Evolutionary conservation across 108 stramenopile genomes (phyloP).

Genomic region (Fragilaria crotonensis): DNA sequence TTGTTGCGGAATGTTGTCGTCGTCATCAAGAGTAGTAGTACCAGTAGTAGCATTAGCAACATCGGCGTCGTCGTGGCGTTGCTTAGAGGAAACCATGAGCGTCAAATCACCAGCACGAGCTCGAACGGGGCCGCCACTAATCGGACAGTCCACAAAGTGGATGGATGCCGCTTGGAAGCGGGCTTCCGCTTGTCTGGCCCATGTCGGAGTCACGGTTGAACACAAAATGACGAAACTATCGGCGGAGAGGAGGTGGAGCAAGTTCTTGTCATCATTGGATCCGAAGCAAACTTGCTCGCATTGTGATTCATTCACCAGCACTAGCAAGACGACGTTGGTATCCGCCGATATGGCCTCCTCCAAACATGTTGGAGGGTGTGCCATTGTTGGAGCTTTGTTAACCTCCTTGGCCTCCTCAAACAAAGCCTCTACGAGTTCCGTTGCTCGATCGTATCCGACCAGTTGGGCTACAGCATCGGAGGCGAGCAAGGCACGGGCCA

Average conservation of each 20-base stretch:
- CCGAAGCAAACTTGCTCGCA: conserved; percentile 53
- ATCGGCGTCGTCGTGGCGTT: no score
- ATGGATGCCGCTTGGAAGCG: conserved; percentile 28
- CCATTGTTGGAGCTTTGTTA: conserved; percentile 24
- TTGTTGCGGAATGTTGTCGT: no score
- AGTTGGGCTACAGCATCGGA: conserved; percentile 24
- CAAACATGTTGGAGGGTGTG: conserved; percentile 4
- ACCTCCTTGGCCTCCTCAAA: conserved; percentile 27
- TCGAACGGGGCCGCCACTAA: conserved; percentile 64
- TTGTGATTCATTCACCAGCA: conserved; percentile 65
- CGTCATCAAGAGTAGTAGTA: conserved; percentile 11
- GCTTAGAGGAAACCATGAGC: no score
- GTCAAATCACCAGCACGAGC: conserved; percentile 57
- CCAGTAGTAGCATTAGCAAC: conserved; percentile 50
- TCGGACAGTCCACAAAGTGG: conserved; percentile 57
- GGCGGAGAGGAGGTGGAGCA: conserved; percentile 20
- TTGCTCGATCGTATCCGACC: conserved; percentile 39
- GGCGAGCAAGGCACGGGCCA: conserved; percentile 60
- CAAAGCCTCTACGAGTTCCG: conserved; percentile 29
- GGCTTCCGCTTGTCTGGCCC: conserved; percentile 30
- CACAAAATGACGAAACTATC: conserved; percentile 53
- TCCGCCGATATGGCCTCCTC: conserved; percentile 16
- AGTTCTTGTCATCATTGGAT: conserved; percentile 6
- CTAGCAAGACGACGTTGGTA: conserved; percentile 49
- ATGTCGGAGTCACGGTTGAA: conserved; percentile 60